These are phyloP conservation scores for Carnegiea gigantea DNA, from an alignment of 179 eudicot species.

Conservation along the genomic window DNA sequence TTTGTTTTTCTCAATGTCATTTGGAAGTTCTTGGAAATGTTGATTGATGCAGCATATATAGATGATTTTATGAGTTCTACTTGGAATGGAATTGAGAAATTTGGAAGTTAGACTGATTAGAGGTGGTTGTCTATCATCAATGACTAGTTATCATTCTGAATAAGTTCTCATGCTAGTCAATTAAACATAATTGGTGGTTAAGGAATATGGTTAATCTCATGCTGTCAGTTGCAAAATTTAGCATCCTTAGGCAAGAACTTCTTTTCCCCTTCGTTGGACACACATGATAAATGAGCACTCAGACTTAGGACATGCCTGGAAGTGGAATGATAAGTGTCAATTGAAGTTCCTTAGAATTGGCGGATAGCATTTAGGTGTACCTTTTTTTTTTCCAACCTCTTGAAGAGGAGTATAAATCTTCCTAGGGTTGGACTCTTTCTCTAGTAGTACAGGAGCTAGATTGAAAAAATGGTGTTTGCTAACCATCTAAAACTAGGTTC, in stretches of 20 bases:
- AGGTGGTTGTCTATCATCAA: neutral
- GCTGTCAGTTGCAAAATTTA: neutral
- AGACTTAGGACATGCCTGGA: neutral
- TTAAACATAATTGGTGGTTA: neutral
- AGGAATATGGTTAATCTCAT: neutral
- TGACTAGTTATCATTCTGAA: neutral
- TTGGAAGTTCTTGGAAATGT: neutral
- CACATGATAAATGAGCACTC: neutral
- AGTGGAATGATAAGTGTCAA: neutral
- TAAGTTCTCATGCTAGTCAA: neutral
- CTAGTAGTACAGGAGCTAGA: neutral
- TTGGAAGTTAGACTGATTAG: neutral
- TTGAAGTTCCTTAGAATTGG: no score
- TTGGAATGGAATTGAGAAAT: neutral
- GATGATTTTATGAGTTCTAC: neutral
- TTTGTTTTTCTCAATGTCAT: neutral
- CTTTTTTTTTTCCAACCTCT: neutral
- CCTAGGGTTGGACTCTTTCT: neutral
- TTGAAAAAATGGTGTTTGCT: neutral
- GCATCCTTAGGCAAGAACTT: neutral
- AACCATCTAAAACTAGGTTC: neutral
- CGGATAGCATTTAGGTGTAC: neutral
- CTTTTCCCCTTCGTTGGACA: neutral
- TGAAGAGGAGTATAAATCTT: neutral
- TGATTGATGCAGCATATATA: slow-evolving; percentile 1